phyloP scores from a whole-genome alignment of 192 early-diverging fungal genomes.

The Helicostylum pulchrum region DNA sequence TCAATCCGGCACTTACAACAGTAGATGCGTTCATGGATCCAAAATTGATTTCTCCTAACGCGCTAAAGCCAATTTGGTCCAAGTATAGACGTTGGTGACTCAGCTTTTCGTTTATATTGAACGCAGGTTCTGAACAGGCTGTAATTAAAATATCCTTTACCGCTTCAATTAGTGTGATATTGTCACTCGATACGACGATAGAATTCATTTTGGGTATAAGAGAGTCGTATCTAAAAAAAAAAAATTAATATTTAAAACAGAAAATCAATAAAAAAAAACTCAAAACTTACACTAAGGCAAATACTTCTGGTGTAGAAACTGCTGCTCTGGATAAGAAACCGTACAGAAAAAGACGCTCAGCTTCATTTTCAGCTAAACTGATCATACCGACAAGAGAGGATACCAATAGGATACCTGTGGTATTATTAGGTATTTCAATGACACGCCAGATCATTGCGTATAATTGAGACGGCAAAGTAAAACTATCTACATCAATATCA shows the following conservation, averaged over 20 bases:
- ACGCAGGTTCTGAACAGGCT: slow-evolving; percentile 35
- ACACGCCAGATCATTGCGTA: slow-evolving; percentile 58
- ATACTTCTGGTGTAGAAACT: slow-evolving; percentile 59
- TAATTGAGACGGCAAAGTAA: not conserved
- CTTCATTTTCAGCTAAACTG: slow-evolving; percentile 63
- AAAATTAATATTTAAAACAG: not conserved
- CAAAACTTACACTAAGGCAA: slow-evolving; percentile 67
- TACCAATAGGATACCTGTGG: slow-evolving; percentile 56
- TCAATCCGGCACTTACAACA: slow-evolving; percentile 1
- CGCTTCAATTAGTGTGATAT: slow-evolving; percentile 54
- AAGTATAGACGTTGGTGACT: slow-evolving; percentile 41
- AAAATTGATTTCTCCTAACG: slow-evolving; percentile 30
- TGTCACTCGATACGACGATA: slow-evolving; percentile 60
- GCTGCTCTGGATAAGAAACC: slow-evolving; percentile 72
- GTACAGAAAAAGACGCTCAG: slow-evolving; percentile 68
- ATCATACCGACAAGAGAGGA: slow-evolving; percentile 65
- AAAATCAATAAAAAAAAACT: slow-evolving; percentile 19
- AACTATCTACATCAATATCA: slow-evolving; percentile 39
- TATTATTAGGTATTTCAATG: slow-evolving; percentile 58
- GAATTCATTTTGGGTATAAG: slow-evolving; percentile 65
- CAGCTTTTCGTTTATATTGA: slow-evolving; percentile 24
- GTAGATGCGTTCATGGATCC: slow-evolving; percentile 5
- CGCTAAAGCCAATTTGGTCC: slow-evolving; percentile 44
- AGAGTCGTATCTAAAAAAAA: slow-evolving; percentile 53
- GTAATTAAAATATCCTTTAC: slow-evolving; percentile 66